Conservation (phyloP, 495 filamentous ascomycete genomes). For the Delitschia confertaspora region DNA sequence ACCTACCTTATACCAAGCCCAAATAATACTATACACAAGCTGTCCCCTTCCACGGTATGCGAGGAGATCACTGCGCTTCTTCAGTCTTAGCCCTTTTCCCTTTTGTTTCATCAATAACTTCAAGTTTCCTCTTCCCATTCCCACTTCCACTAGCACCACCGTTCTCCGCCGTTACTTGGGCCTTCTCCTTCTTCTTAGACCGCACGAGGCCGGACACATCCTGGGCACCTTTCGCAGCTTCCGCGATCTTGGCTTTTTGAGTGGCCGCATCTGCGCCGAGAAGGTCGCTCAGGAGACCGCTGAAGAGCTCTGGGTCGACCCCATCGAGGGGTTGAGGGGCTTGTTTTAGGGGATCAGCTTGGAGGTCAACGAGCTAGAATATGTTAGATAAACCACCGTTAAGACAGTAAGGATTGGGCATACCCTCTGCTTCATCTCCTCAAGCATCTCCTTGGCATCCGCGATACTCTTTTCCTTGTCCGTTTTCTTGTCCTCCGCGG, state of each 20-base stretch:
- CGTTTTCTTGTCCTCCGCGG: constrained; percentile 21
- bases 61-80: too few species aligned
- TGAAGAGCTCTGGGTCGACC: constrained; percentile 43
- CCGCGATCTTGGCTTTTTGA: constrained; percentile 59
- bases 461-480: constrained; percentile 13
- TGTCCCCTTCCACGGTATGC: too few species aligned
- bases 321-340: constrained; percentile 43
- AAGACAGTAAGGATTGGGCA: constrained; percentile 13
- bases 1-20: too few species aligned
- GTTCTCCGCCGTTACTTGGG: not conserved
- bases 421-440: constrained; percentile 27
- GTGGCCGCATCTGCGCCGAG: constrained; percentile 56
- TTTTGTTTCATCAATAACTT: constrained; percentile 15
- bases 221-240: constrained; percentile 69
- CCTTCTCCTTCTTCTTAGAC: constrained; percentile 51
- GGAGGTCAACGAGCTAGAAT: constrained; percentile 62
- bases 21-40: too few species aligned
- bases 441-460: constrained; percentile 25
- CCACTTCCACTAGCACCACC: constrained; percentile 15
- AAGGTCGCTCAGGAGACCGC: constrained; percentile 64
- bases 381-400: constrained; percentile 25
- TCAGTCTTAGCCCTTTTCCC: constrained; percentile 36
- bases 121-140: constrained; percentile 30
- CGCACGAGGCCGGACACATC: constrained; percentile 80
- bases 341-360: constrained; percentile 54